Conservation (phyloP, 129 eudicot genomes). For the Pittosporum tobira region DNA sequence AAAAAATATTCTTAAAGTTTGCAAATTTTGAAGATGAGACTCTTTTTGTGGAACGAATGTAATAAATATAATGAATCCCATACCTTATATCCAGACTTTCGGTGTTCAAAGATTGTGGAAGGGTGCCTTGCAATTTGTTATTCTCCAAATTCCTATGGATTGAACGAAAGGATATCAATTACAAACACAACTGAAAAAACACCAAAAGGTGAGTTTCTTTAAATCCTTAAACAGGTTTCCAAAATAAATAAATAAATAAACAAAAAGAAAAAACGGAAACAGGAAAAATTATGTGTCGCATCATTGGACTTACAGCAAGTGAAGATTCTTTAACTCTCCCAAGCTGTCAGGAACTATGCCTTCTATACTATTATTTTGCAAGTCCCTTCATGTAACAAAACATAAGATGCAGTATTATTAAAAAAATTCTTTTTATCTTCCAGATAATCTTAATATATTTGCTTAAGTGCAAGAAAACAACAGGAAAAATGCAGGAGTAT, state of each 20-base stretch:
- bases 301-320: constrained; percentile 50
- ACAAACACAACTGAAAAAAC: neutral
- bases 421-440: neutral
- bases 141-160: constrained; percentile 70
- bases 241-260: neutral
- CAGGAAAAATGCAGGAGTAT: neutral
- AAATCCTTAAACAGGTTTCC: neutral
- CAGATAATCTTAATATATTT: too few species aligned
- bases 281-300: neutral
- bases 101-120: constrained; percentile 62
- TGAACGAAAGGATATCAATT: neutral
- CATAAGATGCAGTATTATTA: neutral
- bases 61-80: too few species aligned
- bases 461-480: neutral
- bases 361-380: constrained; percentile 70
- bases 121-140: constrained; percentile 67
- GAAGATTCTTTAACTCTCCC: constrained; percentile 67
- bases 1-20: too few species aligned
- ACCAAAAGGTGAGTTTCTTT: neutral
- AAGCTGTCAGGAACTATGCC: constrained; percentile 43
- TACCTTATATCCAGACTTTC: constrained; percentile 64
- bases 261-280: neutral
- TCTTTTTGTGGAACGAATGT: too few species aligned
- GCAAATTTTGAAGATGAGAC: too few species aligned
- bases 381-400: constrained; percentile 40